Evolutionary conservation across 345 rosid genomes (phyloP).

Genomic region (Gossypium rotundifolium): DNA sequence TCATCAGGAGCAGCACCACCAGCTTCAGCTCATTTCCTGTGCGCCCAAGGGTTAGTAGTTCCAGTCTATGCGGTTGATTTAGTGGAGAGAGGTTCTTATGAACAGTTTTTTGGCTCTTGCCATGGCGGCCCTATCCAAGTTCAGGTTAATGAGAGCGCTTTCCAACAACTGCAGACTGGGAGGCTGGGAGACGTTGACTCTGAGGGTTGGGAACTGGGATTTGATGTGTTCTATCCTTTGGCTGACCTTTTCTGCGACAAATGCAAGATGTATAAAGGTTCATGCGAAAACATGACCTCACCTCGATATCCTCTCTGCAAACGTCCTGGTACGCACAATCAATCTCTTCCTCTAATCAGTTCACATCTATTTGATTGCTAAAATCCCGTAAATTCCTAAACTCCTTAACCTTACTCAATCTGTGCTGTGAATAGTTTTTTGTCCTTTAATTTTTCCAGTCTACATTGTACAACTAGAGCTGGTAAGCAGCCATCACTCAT

Average conservation of each 20-base stretch:
- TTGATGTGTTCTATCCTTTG: neutral
- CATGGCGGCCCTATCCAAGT: neutral
- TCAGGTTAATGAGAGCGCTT: neutral
- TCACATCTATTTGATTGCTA: neutral
- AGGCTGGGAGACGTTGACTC: accelerated
- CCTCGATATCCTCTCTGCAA: neutral
- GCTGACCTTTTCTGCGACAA: neutral
- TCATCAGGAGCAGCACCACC: neutral
- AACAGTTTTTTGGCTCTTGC: neutral
- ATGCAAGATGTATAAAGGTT: neutral
- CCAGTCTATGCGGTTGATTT: neutral
- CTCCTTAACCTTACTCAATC: neutral
- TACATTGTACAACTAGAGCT: neutral
- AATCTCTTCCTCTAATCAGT: neutral
- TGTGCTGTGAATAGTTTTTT: neutral
- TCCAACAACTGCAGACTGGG: neutral
- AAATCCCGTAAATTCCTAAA: neutral
- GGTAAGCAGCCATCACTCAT: too few species aligned
- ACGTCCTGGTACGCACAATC: neutral
- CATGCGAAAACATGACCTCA: neutral
- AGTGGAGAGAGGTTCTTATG: neutral
- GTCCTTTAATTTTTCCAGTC: neutral
- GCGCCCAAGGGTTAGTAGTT: too few species aligned
- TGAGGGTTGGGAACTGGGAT: neutral
- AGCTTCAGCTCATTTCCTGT: neutral